Base-by-base conservation (phyloP, 2,329 filamentous ascomycete species). In the Laburnicola sp. region DNA sequence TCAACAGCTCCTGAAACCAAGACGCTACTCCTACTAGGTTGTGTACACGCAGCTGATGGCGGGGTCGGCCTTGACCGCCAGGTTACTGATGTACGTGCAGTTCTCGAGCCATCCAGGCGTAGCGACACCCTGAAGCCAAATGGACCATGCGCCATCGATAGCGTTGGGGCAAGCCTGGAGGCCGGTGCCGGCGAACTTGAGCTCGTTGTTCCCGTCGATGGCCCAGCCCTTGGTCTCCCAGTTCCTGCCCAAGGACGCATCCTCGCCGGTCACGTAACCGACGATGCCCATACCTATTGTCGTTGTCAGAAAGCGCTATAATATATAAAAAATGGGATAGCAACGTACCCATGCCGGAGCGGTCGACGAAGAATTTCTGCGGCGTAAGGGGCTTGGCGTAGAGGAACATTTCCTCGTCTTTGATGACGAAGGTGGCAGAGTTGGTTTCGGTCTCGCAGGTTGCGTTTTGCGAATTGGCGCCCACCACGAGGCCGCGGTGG, bases 271-370 rank as follows among this genome's bases (percentile, higher is more conserved):
- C 30, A 76, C 76, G 73, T 82, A 86, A 36, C 77, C 76, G 36
- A 84, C 61, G 22, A 74, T 69, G 44, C 83, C 83, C 53, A 45
- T 48, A 16, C 46, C 50, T 41, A 7, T 28, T 16, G 11, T 21
- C 21, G 25, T 58, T 81, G 79, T 23, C 22, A 22, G 40, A 3
- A 6, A 38, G 30, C 30, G 9, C 4, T 30, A 26, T 11, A 25
- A 36, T 16, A 2, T 9, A 30, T 4, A 23, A 6, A 46, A 32
- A 27, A 6, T n/a, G 21, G 40, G 16, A 41, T 21, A 36, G 26
- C n/a, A 27, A 61, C 76, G 36, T 77, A 78, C 80, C 82, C 81
- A 84, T 83, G 62, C 81, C 82, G 39, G 80, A 82, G 38, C 79
- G 78, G 66, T 86, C 82, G 35, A 78, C 78, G 56, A 63, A 85